Evolutionary conservation across 2,329 filamentous ascomycete species (phyloP).

Genomic region (Cladosporium sp.): DNA sequence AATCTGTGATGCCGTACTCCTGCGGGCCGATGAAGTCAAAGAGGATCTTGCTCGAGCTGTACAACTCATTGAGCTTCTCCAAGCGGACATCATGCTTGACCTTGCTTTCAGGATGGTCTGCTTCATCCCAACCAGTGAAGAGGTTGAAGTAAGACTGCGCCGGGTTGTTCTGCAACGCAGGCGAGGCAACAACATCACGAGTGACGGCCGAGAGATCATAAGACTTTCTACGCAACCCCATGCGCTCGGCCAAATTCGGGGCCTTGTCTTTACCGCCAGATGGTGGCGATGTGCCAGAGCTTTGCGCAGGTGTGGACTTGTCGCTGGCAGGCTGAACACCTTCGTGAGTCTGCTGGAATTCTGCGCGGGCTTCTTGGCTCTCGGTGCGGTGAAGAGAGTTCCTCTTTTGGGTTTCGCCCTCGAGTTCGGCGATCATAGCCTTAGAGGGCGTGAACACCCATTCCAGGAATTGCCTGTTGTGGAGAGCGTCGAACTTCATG

Average conservation of each 20-base stretch:
- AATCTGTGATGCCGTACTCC: constrained; percentile 93
- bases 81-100: constrained; percentile 79
- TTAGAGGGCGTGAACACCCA: constrained; percentile 92
- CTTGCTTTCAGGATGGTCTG: constrained; percentile 47
- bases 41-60: constrained; percentile 86
- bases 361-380: constrained; percentile 27
- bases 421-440: constrained; percentile 64
- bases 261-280: constrained; percentile 2
- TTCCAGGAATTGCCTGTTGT: constrained; percentile 93
- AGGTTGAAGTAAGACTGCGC: constrained; percentile 79
- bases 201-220: constrained; percentile 32
- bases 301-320: background rate
- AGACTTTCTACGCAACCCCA: constrained; percentile 51
- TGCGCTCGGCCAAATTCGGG: constrained; percentile 39
- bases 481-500: constrained; percentile 98
- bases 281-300: constrained; percentile 7
- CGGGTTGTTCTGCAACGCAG: constrained; percentile 33
- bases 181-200: constrained; percentile 13
- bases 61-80: constrained; percentile 85
- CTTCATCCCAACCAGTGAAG: constrained; percentile 62
- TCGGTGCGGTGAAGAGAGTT: constrained; percentile 26
- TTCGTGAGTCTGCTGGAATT: constrained; percentile 30
- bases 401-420: constrained; percentile 11
- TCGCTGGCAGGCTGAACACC: constrained; percentile 20
- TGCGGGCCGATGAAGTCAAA: constrained; percentile 99